phyloP scores from a whole-genome alignment of 2,329 filamentous ascomycete species.

The Diplocarpon rosae region DNA sequence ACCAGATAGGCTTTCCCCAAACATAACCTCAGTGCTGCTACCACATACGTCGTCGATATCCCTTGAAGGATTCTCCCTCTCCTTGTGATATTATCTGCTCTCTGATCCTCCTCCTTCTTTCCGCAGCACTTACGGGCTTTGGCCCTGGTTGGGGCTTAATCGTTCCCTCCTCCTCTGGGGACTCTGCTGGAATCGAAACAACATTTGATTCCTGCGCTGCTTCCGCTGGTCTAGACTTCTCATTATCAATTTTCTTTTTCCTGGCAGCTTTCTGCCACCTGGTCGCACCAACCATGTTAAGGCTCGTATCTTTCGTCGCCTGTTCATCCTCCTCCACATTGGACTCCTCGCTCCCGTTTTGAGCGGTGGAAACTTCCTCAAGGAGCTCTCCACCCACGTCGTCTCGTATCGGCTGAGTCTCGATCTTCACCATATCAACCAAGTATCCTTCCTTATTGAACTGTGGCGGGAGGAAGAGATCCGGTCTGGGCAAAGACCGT shows the following conservation, averaged over 20 bases:
- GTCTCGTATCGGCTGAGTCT: conserved; percentile 2
- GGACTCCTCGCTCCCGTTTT: not conserved
- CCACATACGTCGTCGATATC: conserved; percentile 46
- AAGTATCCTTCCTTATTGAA: conserved; percentile 15
- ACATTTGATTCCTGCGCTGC: conserved; percentile 1
- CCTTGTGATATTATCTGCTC: conserved; percentile 36
- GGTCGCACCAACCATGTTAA: conserved; percentile 13
- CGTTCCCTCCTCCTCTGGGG: conserved; percentile 38
- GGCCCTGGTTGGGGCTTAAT: conserved; percentile 19
- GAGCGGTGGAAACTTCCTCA: not conserved
- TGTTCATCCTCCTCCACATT: not conserved
- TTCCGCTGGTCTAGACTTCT: not conserved
- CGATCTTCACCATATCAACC: conserved; percentile 10
- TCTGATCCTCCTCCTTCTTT: conserved; percentile 45
- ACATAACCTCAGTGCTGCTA: conserved; percentile 21
- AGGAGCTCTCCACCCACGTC: not conserved
- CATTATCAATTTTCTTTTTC: conserved; percentile 11
- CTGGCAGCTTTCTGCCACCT: conserved; percentile 18
- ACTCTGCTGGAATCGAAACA: conserved; percentile 29
- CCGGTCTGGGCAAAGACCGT: conserved; percentile 7
- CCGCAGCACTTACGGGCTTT: conserved; percentile 20
- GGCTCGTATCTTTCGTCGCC: not conserved
- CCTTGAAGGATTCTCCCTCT: conserved; percentile 32
- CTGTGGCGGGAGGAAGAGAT: conserved; percentile 17
- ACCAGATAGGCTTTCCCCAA: not conserved